These are phyloP conservation scores for Thelonectria rubi DNA, from an alignment of 2,329 filamentous ascomycete genomes.

Conservation along the genomic window DNA sequence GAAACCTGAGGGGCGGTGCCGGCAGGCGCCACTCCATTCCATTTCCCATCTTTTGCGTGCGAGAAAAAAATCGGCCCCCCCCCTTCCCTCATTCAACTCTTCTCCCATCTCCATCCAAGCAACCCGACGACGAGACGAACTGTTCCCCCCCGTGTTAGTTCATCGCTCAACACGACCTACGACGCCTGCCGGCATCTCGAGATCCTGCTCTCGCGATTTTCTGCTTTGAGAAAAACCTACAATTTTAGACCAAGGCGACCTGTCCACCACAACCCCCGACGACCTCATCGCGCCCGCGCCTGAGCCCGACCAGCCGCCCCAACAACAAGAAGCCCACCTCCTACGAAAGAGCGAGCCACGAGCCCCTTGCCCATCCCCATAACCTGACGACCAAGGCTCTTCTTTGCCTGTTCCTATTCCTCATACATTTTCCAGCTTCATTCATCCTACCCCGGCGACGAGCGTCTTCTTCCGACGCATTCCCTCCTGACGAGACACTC, in stretches of 20 bases:
- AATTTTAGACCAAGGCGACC: conserved; percentile 30
- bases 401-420: conserved; percentile 11
- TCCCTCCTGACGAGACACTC: conserved; percentile 30
- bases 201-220: conserved; percentile 8
- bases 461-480: conserved; percentile 37
- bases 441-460: conserved; percentile 29
- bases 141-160: conserved; percentile 36
- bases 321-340: conserved; percentile 32
- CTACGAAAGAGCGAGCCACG: conserved; percentile 21
- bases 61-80: conserved; percentile 33
- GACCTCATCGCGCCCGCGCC: conserved; percentile 38
- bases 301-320: conserved; percentile 38
- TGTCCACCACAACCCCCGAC: conserved; percentile 35
- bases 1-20: conserved; percentile 18
- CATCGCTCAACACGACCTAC: conserved; percentile 37
- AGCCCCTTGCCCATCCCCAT: conserved; percentile 19
- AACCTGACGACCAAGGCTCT: conserved; percentile 23
- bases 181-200: conserved; percentile 34
- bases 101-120: conserved; percentile 36
- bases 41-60: conserved; percentile 24
- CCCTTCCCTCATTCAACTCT: conserved; percentile 41
- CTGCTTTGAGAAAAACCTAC: conserved; percentile 7
- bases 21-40: conserved; percentile 23
- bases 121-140: conserved; percentile 37
- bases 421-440: conserved; percentile 3